These are phyloP conservation scores for Craterostigma plantagineum DNA, from an alignment of 257 asterid species.

Conservation along the genomic window DNA sequence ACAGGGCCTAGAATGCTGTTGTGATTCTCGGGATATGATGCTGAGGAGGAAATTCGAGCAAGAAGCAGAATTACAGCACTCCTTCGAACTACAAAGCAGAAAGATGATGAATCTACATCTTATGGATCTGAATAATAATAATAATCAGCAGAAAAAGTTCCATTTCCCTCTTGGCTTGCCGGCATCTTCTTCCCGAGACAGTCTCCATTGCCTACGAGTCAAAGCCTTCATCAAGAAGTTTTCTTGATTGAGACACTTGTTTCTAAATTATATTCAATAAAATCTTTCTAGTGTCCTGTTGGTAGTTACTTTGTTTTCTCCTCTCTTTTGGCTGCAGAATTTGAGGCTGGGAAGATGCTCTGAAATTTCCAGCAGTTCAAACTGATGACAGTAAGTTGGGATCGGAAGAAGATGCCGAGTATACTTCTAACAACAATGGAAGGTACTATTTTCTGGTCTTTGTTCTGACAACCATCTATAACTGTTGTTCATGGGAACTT, in stretches of 20 bases:
- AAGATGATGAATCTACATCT: conserved; percentile 70
- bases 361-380: no score
- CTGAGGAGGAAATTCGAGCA: conserved; percentile 72
- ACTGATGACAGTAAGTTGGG: no score
- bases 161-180: conserved; percentile 31
- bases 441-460: no score
- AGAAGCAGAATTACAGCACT: conserved; percentile 68
- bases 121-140: conserved; percentile 53
- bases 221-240: conserved; percentile 6
- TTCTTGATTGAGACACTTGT: no score
- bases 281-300: no score
- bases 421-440: no score
- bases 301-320: not conserved
- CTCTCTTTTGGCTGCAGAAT: not conserved
- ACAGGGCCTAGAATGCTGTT: conserved; percentile 55
- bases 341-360: no score
- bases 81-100: conserved; percentile 64
- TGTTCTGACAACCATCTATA: no score
- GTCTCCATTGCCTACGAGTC: conserved; percentile 31
- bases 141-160: conserved; percentile 26
- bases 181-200: conserved; percentile 47
- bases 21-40: conserved; percentile 60
- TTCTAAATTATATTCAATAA: no score
- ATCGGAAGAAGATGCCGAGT: no score
- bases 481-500: no score